Base-by-base conservation (phyloP, 2,329 filamentous ascomycete species). In the Arthrinium phaeospermum region DNA sequence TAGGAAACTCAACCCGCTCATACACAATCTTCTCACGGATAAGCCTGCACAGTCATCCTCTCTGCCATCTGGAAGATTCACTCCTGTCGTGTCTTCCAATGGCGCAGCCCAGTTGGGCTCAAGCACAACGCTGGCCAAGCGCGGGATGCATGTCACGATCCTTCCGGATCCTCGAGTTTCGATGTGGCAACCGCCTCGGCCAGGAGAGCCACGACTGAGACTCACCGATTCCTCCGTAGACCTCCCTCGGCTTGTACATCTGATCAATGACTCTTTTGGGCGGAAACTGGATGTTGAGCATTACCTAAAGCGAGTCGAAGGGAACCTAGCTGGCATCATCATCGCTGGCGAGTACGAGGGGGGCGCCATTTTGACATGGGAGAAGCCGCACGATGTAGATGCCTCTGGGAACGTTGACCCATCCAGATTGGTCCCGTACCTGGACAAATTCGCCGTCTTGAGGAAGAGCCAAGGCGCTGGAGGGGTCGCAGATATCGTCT, bases 281-380 rank as follows among this genome's bases (percentile, higher is more conserved):
- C 90, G 95, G 53, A 93, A 93, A 79, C 88, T 99, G 3, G 93
- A 99, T 79, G 90, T 96, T 0, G 85, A 92, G 30, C 90, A 96
- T 80, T 99, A 98, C 79, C 86, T 99, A 19, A 83, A 88, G 22
- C 91, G 96, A n/a, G 91, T 98, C 71, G 89, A 93, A 70, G 88
- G 92, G 71, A 93, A 92, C 44, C 88, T 98, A 16, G 96, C 96
- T 0, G 96, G 96, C 3, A 87, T 99, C 71, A 98, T 99, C 75
- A 93, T 99, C 69, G 96, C 96, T 0, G 96, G 96, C 8, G 93
- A 98, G 79, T 99, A 99, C 82, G 96, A 99, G 85, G 96, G 96
- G 70, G 95, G 94, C 1, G 96, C 96, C 1, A 93, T 99, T 64
- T 85, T 98, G 27, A 99, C 96, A 0, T 99, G 96, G 96, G 96